phyloP scores from a whole-genome alignment of 2,329 filamentous ascomycete species.

The Calonectria pseudoturangicola region DNA sequence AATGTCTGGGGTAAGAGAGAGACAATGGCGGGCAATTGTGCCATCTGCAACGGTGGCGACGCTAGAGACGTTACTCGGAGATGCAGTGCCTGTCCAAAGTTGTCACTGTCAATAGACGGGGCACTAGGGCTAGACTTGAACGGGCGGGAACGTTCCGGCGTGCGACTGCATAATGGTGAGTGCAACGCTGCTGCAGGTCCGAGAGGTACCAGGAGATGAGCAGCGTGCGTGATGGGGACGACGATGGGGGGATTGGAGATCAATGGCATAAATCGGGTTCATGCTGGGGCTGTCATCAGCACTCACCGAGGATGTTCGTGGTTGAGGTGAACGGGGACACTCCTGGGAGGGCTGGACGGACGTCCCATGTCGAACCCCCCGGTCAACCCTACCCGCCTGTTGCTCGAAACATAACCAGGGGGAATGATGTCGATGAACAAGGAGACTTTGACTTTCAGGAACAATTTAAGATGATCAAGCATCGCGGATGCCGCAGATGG shows the following conservation, averaged over 20 bases:
- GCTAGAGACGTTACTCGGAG: conserved; percentile 16
- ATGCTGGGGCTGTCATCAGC: conserved; percentile 22
- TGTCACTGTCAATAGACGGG: conserved; percentile 16
- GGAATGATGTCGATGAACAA: conserved; percentile 9
- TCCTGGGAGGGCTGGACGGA: conserved; percentile 18
- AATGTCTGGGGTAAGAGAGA: conserved; percentile 26
- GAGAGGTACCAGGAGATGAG: conserved; percentile 20
- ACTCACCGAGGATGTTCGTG: conserved; percentile 26
- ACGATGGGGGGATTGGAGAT: conserved; percentile 21
- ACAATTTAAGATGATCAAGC: conserved; percentile 23
- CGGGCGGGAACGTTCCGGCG: conserved; percentile 15
- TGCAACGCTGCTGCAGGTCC: conserved; percentile 33
- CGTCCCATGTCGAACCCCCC: conserved; percentile 28
- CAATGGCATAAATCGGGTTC: conserved; percentile 35
- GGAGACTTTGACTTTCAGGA: conserved; percentile 30
- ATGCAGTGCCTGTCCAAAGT: conserved; percentile 8
- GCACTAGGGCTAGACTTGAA: neutral
- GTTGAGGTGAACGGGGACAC: conserved; percentile 20
- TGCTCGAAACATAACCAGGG: conserved; percentile 18
- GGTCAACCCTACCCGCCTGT: conserved; percentile 6
- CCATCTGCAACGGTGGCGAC: neutral
- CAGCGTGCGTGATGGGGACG: neutral
- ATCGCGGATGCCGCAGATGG: conserved; percentile 3
- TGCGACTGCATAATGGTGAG: conserved; percentile 24
- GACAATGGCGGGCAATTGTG: neutral